Base-by-base conservation (phyloP, 108 stramenopile genomes). In the Cylindrotheca fusiformis region DNA sequence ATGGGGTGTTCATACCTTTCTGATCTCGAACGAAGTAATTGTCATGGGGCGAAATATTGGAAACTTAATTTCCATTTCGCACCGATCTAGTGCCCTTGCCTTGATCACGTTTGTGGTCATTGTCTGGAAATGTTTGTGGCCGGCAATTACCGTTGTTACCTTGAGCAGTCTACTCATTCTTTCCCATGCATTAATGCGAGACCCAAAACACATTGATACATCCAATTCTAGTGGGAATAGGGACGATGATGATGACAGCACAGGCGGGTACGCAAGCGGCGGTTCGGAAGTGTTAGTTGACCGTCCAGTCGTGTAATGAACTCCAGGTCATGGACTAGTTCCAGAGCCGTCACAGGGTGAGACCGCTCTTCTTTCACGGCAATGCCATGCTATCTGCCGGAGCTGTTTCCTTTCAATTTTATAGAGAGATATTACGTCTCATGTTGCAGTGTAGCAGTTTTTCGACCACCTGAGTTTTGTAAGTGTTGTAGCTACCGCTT, bases 131-230 rank as follows among this genome's bases (percentile, higher is more conserved):
- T 94, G 93, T 60, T 58, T 94, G 20, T 33, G 50, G 32, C 93
- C 93, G 26, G 67, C 76, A 1, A 55, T 91, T 8, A 65, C 58
- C 8, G 79, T 84, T n/a, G 46, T 82, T 18, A 52, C 57, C 26
- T 81, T 94, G 29, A 83, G 85, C 52, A 82, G 83, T 2, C 21
- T 80, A 0, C 33, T 90, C 17, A 78, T 91, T 1, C 17, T 87
- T 30, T 44, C 70, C 45, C 93, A 94, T 77, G 89, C 93, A 2
- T 54, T 84, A 12, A 67, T 91, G 68, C 72, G 93, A 70, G 90
- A 94, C 75, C 89, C 93, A 10, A 76, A 81, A 29, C 86, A 91
- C 55, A 67, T 94, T 30, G 84, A 82, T 28, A 72, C 66, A 14
- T 25, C 52, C 8, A 49, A 53, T 14, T 41, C 30, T 8, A 4